These are phyloP conservation scores for Thinopyrum elongatum DNA, from an alignment of 176 grass and related monocot genomes.

Conservation along the genomic window DNA sequence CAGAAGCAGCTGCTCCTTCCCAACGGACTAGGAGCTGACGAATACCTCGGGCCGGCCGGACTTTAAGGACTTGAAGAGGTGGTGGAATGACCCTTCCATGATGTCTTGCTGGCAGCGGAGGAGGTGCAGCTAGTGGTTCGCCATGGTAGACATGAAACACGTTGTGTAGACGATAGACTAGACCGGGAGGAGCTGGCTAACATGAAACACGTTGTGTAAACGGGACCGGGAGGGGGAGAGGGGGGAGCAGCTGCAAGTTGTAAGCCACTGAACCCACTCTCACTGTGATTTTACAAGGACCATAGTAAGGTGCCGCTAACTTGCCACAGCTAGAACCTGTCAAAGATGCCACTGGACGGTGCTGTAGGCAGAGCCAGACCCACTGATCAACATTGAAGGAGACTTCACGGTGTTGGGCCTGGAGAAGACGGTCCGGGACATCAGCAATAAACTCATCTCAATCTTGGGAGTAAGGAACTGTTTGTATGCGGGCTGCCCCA, in stretches of 20 bases:
- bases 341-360: background rate
- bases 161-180: background rate
- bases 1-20: background rate
- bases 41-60: background rate
- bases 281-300: background rate
- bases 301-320: background rate
- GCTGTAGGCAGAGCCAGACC: background rate
- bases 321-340: background rate
- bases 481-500: background rate
- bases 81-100: background rate
- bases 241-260: background rate
- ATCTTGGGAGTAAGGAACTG: background rate
- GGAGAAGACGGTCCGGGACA: background rate
- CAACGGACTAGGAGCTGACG: background rate
- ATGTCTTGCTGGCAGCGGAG: background rate
- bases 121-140: background rate
- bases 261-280: background rate
- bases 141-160: background rate
- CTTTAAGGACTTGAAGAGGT: background rate
- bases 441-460: background rate
- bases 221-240: no score
- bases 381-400: background rate
- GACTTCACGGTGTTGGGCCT: background rate
- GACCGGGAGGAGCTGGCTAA: no score
- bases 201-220: no score